phyloP scores from a whole-genome alignment of 306 rosid genomes.

The Elaeagnus macrophylla region DNA sequence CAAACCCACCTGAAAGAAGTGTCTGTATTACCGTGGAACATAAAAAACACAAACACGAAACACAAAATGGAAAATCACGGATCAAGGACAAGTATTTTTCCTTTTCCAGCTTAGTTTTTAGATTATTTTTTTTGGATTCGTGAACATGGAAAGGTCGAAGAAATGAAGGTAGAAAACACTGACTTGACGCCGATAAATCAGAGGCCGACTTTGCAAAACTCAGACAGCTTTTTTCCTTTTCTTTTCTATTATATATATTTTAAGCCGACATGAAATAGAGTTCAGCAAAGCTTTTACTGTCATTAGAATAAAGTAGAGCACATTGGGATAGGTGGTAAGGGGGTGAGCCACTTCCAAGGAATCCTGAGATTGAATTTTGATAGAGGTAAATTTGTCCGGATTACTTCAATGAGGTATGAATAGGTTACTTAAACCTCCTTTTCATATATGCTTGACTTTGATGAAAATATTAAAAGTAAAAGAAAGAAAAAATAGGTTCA shows the following conservation, averaged over 20 bases:
- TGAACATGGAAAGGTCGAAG: constrained; percentile 24
- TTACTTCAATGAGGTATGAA: too few relatives aligned
- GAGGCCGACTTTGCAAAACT: constrained; percentile 33
- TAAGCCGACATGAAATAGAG: constrained; percentile 62
- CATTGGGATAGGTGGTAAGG: too few relatives aligned
- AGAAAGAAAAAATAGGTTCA: too few relatives aligned
- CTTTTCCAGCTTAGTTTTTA: too few relatives aligned
- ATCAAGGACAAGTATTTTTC: background rate
- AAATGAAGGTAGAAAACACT: constrained; percentile 46
- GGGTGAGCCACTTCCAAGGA: too few relatives aligned
- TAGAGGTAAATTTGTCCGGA: too few relatives aligned
- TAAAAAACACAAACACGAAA: constrained; percentile 3
- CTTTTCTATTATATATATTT: constrained; percentile 19
- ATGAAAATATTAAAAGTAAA: too few relatives aligned
- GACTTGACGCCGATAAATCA: constrained; percentile 81
- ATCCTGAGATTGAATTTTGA: too few relatives aligned
- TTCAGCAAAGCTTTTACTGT: constrained; percentile 27
- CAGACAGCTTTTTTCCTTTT: constrained; percentile 32
- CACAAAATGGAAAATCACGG: constrained; percentile 22
- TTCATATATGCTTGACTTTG: too few relatives aligned
- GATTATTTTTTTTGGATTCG: constrained; percentile 13
- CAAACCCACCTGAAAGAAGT: constrained; percentile 9
- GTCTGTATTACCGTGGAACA: constrained; percentile 4
- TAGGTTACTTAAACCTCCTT: too few relatives aligned
- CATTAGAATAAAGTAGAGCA: too few relatives aligned